These are phyloP conservation scores for Sequoiadendron giganteum DNA, from an alignment of 75 land plant genomes.

Conservation along the genomic window DNA sequence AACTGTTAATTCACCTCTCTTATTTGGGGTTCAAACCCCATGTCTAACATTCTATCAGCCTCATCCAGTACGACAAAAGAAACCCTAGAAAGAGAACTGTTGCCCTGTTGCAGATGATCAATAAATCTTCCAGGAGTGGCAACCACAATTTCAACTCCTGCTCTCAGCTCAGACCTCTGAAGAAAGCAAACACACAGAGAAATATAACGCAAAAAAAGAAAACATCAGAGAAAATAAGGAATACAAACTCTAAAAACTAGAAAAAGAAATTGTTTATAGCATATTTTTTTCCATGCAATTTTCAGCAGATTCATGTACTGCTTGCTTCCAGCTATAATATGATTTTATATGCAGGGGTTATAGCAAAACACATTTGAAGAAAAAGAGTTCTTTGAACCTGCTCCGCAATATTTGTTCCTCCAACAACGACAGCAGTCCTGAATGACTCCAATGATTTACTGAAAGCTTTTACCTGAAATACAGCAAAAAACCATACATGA, in stretches of 20 bases:
- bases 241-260: background rate
- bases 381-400: constrained; percentile 32
- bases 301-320: background rate
- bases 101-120: constrained; percentile 82
- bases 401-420: constrained; percentile 73
- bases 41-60: constrained; percentile 91
- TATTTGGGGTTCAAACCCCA: constrained; percentile 93
- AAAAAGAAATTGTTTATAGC: background rate
- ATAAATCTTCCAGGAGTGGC: constrained; percentile 90
- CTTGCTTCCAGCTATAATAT: background rate
- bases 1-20: constrained; percentile 48
- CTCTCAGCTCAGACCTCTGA: constrained; percentile 61
- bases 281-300: constrained; percentile 4
- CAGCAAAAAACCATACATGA: background rate
- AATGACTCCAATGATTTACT: constrained; percentile 65
- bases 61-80: constrained; percentile 82
- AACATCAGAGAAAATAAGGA: background rate
- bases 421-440: constrained; percentile 73
- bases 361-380: background rate
- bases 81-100: constrained; percentile 58
- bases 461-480: constrained; percentile 67
- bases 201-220: background rate
- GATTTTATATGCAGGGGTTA: background rate
- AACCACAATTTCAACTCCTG: constrained; percentile 76
- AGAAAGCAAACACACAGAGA: background rate